Base-by-base conservation (phyloP, 192 early-diverging fungal species). In the Coemansia sp. region DNA sequence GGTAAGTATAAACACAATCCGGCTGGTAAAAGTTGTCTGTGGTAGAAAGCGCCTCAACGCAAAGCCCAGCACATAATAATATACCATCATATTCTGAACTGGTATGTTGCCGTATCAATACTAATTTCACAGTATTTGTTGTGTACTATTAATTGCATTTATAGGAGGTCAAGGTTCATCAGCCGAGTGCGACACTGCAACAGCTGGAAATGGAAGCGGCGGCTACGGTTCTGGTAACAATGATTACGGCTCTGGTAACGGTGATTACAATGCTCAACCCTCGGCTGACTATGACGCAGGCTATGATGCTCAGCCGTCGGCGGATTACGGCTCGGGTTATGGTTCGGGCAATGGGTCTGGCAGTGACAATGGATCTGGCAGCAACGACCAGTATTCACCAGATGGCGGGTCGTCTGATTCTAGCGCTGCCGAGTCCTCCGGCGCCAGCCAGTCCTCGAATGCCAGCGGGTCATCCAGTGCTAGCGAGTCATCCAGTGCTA, bases 341-440 rank as follows among this genome's bases (percentile, higher is more conserved):
- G 44, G 62, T 14, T 57, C 69, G 6, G 51, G 46, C 21, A 51
- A 64, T 12, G 47, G 57, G 40, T n/a, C 40, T 31, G 20, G 63
- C 11, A 37, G 57, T 21, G 37, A 20, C 42, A 34, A 24, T 3
- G 26, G 15, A 36, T 34, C 18, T 37, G 36, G 56, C 56, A 17
- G 36, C 56, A 10, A 20, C 31, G 31, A 7, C 31, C 11, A 24
- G 10, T 21, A 40, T 21, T 58, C 57, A 0, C 12, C 37, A 44
- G 42, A 18, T 25, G 42, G 21, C 12, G 37, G 15, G 3, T 46
- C 57, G 8, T 34, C 51, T 23, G 26, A 12, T 15, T 53, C 51
- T 53, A 53, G 51, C 9, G 17, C 56, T 31, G 37, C n/a, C 34
- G 56, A 57, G 56, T n/a, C 28, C 5, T 57, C 56, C 18, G 28